These are phyloP conservation scores for Fusarium verticillioides DNA, from an alignment of 2,329 filamentous ascomycete genomes.

Conservation along the genomic window DNA sequence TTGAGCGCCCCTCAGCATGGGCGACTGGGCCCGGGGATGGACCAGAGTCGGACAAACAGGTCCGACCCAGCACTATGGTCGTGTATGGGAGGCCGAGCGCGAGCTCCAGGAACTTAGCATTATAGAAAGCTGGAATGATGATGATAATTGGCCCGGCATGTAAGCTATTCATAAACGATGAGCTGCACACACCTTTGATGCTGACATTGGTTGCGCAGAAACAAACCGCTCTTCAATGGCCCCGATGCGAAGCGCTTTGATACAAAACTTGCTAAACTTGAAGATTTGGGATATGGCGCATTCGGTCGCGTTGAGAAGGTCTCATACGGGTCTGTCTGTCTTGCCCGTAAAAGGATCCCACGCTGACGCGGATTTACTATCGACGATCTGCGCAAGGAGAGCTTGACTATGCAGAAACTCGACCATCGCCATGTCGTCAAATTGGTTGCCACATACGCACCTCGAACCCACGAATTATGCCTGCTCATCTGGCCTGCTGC, in stretches of 20 bases:
- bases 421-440: constrained; percentile 61
- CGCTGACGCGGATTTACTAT: constrained; percentile 52
- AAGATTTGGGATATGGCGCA: constrained; percentile 56
- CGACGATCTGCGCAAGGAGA: constrained; percentile 57
- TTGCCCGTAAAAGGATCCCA: constrained; percentile 58
- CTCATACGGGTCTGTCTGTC: constrained; percentile 53
- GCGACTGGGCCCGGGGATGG: constrained; percentile 48
- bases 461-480: constrained; percentile 54
- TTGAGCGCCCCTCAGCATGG: constrained; percentile 34
- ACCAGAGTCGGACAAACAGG: constrained; percentile 47
- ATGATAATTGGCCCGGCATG: constrained; percentile 50
- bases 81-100: constrained; percentile 45
- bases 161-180: constrained; percentile 33
- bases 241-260: constrained; percentile 51
- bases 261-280: constrained; percentile 45
- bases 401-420: constrained; percentile 59
- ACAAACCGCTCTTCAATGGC: constrained; percentile 47
- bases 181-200: background rate
- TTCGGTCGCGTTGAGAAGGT: constrained; percentile 59
- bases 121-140: constrained; percentile 48
- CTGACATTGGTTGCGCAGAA: constrained; percentile 35
- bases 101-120: constrained; percentile 46
- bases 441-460: constrained; percentile 59
- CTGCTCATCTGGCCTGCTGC: constrained; percentile 61
- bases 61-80: constrained; percentile 34